phyloP scores from a whole-genome alignment of 345 rosid genomes.

The Eutrema yunnanense region DNA sequence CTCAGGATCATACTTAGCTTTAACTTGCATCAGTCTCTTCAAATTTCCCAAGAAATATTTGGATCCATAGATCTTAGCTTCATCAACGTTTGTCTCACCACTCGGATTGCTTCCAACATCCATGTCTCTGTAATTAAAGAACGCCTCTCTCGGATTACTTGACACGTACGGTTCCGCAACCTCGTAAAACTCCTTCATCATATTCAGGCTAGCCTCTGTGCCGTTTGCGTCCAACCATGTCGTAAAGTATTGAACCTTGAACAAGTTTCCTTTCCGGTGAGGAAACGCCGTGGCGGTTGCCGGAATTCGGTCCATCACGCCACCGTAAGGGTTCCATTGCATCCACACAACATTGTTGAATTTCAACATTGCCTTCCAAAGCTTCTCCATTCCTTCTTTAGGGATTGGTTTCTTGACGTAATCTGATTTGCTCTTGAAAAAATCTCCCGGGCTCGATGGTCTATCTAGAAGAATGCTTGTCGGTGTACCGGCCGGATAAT shows the following conservation, averaged over 20 bases:
- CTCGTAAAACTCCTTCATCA: constrained; percentile 32
- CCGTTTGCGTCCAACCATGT: constrained; percentile 29
- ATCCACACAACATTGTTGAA: constrained; percentile 29
- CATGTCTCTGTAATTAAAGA: constrained; percentile 31
- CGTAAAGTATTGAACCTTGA: constrained; percentile 35
- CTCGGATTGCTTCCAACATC: constrained; percentile 26
- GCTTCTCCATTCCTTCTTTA: constrained; percentile 18
- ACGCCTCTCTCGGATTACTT: constrained; percentile 40
- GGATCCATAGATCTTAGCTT: constrained; percentile 36
- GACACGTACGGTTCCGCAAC: constrained; percentile 44
- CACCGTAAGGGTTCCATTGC: constrained; percentile 57
- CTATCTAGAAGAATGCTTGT: constrained; percentile 15
- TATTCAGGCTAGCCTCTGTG: constrained; percentile 8
- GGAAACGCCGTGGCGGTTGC: constrained; percentile 44
- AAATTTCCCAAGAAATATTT: constrained; percentile 37
- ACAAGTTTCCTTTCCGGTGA: constrained; percentile 52
- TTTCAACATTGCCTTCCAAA: constrained; percentile 34
- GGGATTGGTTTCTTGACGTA: constrained; percentile 43
- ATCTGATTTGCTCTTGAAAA: constrained; percentile 55
- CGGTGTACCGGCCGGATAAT: constrained; percentile 17
- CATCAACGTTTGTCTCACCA: constrained; percentile 14
- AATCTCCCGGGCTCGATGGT: not conserved
- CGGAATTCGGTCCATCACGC: constrained; percentile 46
- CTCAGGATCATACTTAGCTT: constrained; percentile 36
- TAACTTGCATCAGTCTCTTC: constrained; percentile 31